A percentile compares a stretch with the other conserved stretches of the same genome.
These are phyloP conservation scores for Pythium plurisporium DNA, from an alignment of 352 stramenopile species.

Conservation along the genomic window DNA sequence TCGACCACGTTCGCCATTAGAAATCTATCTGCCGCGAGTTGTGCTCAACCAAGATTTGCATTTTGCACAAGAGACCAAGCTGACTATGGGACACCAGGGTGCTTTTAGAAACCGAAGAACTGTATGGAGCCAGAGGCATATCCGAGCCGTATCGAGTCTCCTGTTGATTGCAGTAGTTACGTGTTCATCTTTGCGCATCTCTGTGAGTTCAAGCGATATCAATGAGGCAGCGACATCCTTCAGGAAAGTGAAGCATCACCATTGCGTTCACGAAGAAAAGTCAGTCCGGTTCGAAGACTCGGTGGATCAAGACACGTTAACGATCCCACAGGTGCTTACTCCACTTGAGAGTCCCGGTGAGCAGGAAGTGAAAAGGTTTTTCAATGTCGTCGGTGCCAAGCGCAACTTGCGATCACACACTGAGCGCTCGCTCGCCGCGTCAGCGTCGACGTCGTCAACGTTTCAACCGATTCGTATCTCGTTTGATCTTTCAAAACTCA, in stretches of 20 bases:
- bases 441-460: conserved; percentile 11
- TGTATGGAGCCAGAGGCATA: too few relatives aligned
- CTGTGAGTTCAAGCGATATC: not conserved
- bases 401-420: conserved; percentile 6
- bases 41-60: too few relatives aligned
- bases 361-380: conserved; percentile 26
- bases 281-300: conserved; percentile 39
- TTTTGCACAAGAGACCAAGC: too few relatives aligned
- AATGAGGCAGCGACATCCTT: not conserved
- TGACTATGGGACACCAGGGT: too few relatives aligned
- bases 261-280: conserved; percentile 73
- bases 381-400: conserved; percentile 34
- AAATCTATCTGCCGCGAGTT: too few relatives aligned
- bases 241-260: conserved; percentile 34
- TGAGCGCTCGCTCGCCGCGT: conserved; percentile 29
- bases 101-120: too few relatives aligned
- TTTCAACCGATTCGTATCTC: conserved; percentile 75
- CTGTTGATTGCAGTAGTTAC: not conserved
- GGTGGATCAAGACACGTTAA: conserved; percentile 35
- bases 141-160: too few relatives aligned
- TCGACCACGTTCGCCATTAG: too few relatives aligned
- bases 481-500: conserved; percentile 75
- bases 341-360: conserved; percentile 20
- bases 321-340: conserved; percentile 27
- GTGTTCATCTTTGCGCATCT: not conserved